phyloP scores from a whole-genome alignment of 2,329 filamentous ascomycete species.

The Tothia fuscella region DNA sequence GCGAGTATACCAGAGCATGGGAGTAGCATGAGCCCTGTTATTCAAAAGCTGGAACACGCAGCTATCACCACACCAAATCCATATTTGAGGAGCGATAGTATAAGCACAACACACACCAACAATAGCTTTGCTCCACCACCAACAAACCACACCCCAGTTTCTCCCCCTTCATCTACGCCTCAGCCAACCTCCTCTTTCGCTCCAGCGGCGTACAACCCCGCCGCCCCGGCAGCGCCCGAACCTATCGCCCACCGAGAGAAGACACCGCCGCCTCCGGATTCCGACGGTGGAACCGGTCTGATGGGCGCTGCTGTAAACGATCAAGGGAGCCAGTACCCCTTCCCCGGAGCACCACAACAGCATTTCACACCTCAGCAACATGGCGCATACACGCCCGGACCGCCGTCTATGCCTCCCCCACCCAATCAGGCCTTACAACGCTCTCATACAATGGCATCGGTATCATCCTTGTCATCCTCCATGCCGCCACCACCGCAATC shows the following conservation, averaged over 20 bases:
- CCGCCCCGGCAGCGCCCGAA: slow-evolving; percentile 64
- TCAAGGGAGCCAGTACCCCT: slow-evolving; percentile 16
- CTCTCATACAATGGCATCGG: slow-evolving; percentile 22
- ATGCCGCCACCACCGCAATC: slow-evolving; percentile 16
- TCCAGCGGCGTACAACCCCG: slow-evolving; percentile 67
- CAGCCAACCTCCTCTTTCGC: slow-evolving; percentile 41
- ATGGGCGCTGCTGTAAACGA: slow-evolving; percentile 28
- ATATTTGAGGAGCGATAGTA: slow-evolving; percentile 11
- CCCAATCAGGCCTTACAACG: slow-evolving; percentile 20
- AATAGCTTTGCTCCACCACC: slow-evolving; percentile 14
- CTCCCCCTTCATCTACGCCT: slow-evolving; percentile 18
- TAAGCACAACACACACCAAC: slow-evolving; percentile 23
- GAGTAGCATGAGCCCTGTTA: slow-evolving; percentile 52
- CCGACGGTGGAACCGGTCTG: slow-evolving; percentile 37
- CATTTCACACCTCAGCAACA: slow-evolving; percentile 11
- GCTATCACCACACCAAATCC: slow-evolving; percentile 12
- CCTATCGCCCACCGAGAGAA: slow-evolving; percentile 62
- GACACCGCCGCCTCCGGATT: slow-evolving; percentile 64
- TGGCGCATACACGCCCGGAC: slow-evolving; percentile 29
- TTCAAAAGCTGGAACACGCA: slow-evolving; percentile 56
- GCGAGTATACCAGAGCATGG: slow-evolving; percentile 33
- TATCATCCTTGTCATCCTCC: slow-evolving; percentile 24
- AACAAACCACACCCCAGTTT: slow-evolving; percentile 15
- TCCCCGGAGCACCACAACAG: slow-evolving; percentile 1
- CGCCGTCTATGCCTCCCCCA: slow-evolving; percentile 21